Base-by-base conservation (phyloP, 2,329 filamentous ascomycete genomes). In the Paecilomyces formosus region DNA sequence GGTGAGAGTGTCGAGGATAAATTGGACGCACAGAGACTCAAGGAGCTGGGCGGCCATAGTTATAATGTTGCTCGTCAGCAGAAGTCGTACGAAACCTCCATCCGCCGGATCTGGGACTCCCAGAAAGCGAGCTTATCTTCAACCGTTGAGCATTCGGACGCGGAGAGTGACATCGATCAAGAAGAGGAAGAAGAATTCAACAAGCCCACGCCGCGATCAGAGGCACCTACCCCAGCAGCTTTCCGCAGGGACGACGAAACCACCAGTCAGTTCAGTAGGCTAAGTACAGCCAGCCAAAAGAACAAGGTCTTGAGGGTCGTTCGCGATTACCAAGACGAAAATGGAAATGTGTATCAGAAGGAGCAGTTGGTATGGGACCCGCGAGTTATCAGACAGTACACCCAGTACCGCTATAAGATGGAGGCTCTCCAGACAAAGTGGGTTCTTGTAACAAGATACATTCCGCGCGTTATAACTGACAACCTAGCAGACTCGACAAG, bases 41-140 rank as follows among this genome's bases (percentile, higher is more conserved):
- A 85, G 63, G 84, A 87, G 58, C 79, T 82, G 63, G 92, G 92
- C 57, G 94, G 94, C 0, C 94, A 99, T 75, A 92, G 90, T 65
- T 99, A 99, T 78, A 99, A 99, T 63, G 94, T 99, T 61, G 94
- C 93, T 70, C 88, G 90, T 64, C 94, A 99, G 72, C 91, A 97
- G 69, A 87, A 86, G 62, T 89, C 91, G 66, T 99, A 99, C 72
- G 91, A 95, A 65, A 88, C 92, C 56, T 91, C 91, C 22, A 97
- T 99, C 65, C 85, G 87, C 58, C 86, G 90, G 61, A 97, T 97
- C 61, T 99, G 94, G 94, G 87, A 91, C 61, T 87, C 88, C 64
- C 93, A 97, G 72, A 90, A 88, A 72, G 77, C 83, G 13, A 93
- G 88, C 56, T 80, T 97, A 6, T 87, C 87, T 6, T 89, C 94